Evolutionary conservation across 2,329 filamentous ascomycete species (phyloP), one percentile per base, ranked within the genome.

Genomic region (Epichloe elymi): DNA sequence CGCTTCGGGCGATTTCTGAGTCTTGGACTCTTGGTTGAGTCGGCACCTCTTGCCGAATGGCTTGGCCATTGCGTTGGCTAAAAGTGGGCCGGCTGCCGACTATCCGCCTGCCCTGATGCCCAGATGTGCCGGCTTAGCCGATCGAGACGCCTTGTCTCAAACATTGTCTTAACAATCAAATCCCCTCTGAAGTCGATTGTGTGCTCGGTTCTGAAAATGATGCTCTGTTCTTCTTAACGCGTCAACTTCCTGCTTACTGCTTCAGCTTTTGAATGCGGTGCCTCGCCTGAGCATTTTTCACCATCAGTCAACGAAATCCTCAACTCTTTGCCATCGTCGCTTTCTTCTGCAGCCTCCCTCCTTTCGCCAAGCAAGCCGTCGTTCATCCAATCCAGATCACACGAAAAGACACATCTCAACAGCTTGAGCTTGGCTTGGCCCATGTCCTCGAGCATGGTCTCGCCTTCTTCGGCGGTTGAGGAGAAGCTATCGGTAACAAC

Each of bases 401-500:
- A 26, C 26, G 26, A 26, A 26, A 12, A 41, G 39, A 11, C 39
- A 41, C 39, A 19, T 37, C 17, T 14, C 39, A 38, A 7, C 14
- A 46, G n/a, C 26, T 5, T 19, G 8, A 7, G 23, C 23, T 26
- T 26, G 33, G 23, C 23, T 26, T 26, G 33, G 12, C 41, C 5
- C 39, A 36, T 14, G 38, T 23, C 37, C 26, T 19, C 19, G 36
- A 48, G 40, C 37, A 51, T 52, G 52, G 38, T 36, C 3, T 42
- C 46, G n/a, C n/a, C 40, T 38, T 42, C 43, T n/a, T 33, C 49
- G 10, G 19, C 42, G 33, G 47, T 52, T 37, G 54, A 55, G 51
- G 61, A 63, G 55, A 56, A 59, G 51, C 60, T 68, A 46, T 61
- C 64, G 45, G 63, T 66, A 47, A 61, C 63, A n/a, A 63, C 64